Conservation (phyloP, 2,329 filamentous ascomycete genomes). For the Trichoderma simmonsii region DNA sequence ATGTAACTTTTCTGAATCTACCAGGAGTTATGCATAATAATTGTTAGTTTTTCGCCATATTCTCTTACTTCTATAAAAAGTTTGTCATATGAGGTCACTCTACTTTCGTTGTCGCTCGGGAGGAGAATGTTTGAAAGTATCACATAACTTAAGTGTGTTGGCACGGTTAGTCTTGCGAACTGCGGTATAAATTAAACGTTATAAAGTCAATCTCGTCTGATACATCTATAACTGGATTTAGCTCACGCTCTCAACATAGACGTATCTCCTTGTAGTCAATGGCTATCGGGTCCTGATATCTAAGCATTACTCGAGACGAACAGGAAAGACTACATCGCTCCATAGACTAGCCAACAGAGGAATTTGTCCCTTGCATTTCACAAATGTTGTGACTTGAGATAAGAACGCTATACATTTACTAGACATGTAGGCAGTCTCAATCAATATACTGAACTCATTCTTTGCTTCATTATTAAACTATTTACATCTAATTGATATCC, state of each 20-base stretch:
- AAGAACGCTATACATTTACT: background rate
- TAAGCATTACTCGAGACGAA: background rate
- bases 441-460: background rate
- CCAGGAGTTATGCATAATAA: background rate
- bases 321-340: background rate
- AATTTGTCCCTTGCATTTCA: background rate
- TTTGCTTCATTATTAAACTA: constrained; percentile 1
- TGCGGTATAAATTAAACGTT: background rate
- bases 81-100: background rate
- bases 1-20: background rate
- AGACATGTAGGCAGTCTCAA: background rate
- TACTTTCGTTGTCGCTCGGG: background rate
- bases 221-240: background rate
- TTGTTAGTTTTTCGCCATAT: no score
- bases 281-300: background rate
- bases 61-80: background rate
- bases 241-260: background rate
- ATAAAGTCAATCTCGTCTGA: background rate
- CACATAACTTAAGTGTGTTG: background rate
- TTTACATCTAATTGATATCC: background rate
- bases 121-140: background rate
- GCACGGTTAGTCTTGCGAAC: background rate
- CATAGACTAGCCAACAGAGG: background rate
- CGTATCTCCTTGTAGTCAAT: background rate
- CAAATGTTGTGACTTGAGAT: background rate